Percentiles rank a stretch among this genome's conserved stretches.
These are phyloP conservation scores for Echium plantagineum DNA, from an alignment of 257 asterid species.

Conservation along the genomic window DNA sequence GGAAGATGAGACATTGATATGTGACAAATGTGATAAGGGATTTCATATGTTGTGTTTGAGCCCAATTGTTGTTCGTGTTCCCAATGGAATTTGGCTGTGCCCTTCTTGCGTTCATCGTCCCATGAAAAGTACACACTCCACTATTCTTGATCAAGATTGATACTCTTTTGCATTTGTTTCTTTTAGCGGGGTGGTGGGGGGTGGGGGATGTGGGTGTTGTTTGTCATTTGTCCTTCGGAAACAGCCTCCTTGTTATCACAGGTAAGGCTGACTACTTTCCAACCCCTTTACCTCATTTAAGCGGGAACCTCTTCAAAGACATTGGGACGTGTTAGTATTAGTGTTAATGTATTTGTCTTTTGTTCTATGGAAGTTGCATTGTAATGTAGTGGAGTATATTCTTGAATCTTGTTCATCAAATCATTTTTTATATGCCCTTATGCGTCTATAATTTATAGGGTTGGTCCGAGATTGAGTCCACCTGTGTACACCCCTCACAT, in stretches of 20 bases:
- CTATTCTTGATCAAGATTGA: background rate
- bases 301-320: no score
- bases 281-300: no score
- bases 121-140: conserved; percentile 30
- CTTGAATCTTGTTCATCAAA: no score
- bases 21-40: conserved; percentile 69
- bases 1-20: conserved; percentile 48
- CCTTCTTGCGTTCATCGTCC: conserved; percentile 45
- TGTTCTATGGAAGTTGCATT: background rate
- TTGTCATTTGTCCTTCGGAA: no score
- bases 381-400: background rate
- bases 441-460: background rate
- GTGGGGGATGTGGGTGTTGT: no score
- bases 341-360: no score
- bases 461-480: background rate
- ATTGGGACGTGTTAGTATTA: no score
- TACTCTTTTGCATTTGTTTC: background rate
- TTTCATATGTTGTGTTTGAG: conserved; percentile 65
- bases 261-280: no score
- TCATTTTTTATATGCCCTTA: background rate
- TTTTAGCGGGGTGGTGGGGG: no score
- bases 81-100: conserved; percentile 72
- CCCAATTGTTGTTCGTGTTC: conserved; percentile 66
- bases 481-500: background rate
- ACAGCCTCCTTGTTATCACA: no score